These are phyloP conservation scores for Limonomyces culmigenus DNA, from an alignment of 1,284 basidiomycete species.

Conservation along the genomic window DNA sequence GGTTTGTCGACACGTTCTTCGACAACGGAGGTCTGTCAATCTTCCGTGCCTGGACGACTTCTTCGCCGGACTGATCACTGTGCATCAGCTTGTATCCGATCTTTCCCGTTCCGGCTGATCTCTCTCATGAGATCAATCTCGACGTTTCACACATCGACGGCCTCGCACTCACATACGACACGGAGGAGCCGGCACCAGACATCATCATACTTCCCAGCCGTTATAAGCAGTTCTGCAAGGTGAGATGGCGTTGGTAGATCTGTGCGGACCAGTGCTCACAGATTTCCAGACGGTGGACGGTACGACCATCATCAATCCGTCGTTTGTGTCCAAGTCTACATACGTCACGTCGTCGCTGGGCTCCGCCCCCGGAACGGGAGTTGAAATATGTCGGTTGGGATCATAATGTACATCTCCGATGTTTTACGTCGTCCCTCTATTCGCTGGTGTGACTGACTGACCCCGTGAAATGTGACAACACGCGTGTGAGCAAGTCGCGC, in stretches of 20 bases:
- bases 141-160: constrained; percentile 63
- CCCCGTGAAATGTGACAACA: too few species aligned
- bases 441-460: too few species aligned
- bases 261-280: constrained; percentile 12
- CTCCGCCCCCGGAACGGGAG: too few species aligned
- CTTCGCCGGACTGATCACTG: not conserved
- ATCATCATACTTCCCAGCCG: constrained; percentile 74
- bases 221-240: constrained; percentile 72
- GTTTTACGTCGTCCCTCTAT: too few species aligned
- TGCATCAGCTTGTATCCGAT: constrained; percentile 77
- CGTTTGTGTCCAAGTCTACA: constrained; percentile 39
- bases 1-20: constrained; percentile 64
- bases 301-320: constrained; percentile 58
- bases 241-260: not conserved
- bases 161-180: constrained; percentile 27
- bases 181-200: constrained; percentile 46
- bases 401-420: too few species aligned
- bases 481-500: too few species aligned
- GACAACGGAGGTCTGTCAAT: constrained; percentile 62
- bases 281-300: constrained; percentile 33
- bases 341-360: too few species aligned
- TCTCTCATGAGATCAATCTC: constrained; percentile 69
- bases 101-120: constrained; percentile 69
- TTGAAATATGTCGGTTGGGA: too few species aligned
- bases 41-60: not conserved